phyloP scores from a whole-genome alignment of 2,329 filamentous ascomycete genomes.

The Pseudogymnoascus sp. region DNA sequence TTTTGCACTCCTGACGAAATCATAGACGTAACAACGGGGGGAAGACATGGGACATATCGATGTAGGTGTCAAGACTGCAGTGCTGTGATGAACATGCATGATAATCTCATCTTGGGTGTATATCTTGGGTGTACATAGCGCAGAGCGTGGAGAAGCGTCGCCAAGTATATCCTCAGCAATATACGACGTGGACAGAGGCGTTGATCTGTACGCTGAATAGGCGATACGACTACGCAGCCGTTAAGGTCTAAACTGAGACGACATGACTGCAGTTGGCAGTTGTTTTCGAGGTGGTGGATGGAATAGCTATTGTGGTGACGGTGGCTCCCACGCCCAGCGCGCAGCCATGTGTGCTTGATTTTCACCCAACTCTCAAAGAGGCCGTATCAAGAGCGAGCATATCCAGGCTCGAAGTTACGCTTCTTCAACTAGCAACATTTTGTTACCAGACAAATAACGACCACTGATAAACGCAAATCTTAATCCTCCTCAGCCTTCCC shows the following conservation, averaged over 20 bases:
- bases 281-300: not conserved
- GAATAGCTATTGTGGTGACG: not conserved
- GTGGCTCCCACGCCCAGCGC: not conserved
- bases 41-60: not conserved
- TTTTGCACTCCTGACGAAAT: not conserved
- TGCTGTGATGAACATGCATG: not conserved
- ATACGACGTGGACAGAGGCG: not conserved
- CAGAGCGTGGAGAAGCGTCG: not conserved
- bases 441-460: not conserved
- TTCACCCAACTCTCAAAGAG: not conserved
- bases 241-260: not conserved
- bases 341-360: not conserved
- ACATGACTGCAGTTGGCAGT: not conserved
- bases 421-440: slow-evolving; percentile 2
- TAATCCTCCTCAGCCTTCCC: not conserved
- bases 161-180: not conserved
- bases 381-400: not conserved
- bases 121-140: not conserved
- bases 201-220: not conserved
- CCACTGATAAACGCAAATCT: not conserved
- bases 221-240: not conserved
- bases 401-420: not conserved
- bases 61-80: not conserved
- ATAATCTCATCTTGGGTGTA: not conserved
- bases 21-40: not conserved